Conservation (phyloP, 2,329 filamentous ascomycete genomes). For the Diaporthe longicolla region DNA sequence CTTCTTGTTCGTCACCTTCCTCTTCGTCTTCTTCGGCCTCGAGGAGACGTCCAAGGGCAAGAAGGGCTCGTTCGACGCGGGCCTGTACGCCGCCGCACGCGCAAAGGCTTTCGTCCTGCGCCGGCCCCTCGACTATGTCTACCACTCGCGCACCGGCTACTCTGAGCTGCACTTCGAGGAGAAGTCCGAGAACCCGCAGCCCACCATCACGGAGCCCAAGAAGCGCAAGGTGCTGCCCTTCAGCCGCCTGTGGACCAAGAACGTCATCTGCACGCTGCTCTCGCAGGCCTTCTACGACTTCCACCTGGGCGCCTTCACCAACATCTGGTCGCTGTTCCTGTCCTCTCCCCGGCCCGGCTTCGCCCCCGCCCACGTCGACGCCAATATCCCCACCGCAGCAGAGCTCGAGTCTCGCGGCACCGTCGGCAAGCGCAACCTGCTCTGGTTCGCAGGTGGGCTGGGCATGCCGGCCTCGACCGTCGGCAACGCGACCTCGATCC, state of each 20-base stretch:
- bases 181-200: conserved; percentile 39
- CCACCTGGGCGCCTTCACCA: conserved; percentile 78
- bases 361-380: conserved; percentile 41
- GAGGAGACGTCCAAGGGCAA: conserved; percentile 68
- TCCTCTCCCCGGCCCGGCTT: conserved; percentile 70
- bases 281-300: conserved; percentile 79
- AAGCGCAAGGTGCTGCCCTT: conserved; percentile 51
- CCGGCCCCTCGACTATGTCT: conserved; percentile 47
- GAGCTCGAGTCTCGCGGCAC: conserved; percentile 47
- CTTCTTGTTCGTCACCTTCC: conserved; percentile 69
- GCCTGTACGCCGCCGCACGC: conserved; percentile 55
- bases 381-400: conserved; percentile 19
- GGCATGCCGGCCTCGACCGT: conserved; percentile 77
- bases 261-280: conserved; percentile 68
- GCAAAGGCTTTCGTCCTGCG: conserved; percentile 47
- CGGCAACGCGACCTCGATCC: conserved; percentile 77
- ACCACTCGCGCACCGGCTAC: conserved; percentile 51
- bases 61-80: conserved; percentile 61
- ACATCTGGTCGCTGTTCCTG: conserved; percentile 78
- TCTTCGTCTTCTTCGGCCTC: conserved; percentile 73
- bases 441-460: conserved; percentile 75
- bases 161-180: conserved; percentile 46
- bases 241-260: conserved; percentile 61
- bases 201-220: conserved; percentile 30
- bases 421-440: conserved; percentile 54